phyloP scores from a whole-genome alignment of 805 yeast species.

The Candida takata region DNA sequence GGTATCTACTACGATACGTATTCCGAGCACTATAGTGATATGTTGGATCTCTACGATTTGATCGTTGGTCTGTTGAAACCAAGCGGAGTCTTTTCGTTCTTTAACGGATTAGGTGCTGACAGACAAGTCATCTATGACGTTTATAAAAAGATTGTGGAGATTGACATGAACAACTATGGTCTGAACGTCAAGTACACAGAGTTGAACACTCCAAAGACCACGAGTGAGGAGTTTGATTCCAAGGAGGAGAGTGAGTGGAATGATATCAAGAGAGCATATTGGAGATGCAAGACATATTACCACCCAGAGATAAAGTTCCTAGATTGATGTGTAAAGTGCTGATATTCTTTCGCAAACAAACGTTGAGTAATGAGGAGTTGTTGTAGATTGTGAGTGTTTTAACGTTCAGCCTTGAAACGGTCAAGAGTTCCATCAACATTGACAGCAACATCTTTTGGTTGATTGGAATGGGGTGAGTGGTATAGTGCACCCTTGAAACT shows the following conservation, averaged over 20 bases:
- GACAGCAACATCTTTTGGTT: too few species aligned
- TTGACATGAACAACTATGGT: conserved; percentile 78
- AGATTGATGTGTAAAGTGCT: background rate
- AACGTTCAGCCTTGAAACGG: too few species aligned
- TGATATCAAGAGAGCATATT: conserved; percentile 53
- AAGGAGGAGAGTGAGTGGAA: conserved; percentile 48
- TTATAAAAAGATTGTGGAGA: conserved; percentile 71
- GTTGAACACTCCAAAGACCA: conserved; percentile 38
- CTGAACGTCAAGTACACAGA: conserved; percentile 50
- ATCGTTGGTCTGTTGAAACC: conserved; percentile 79
- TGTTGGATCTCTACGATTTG: conserved; percentile 77
- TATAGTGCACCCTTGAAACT: too few species aligned
- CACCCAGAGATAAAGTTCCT: conserved; percentile 54
- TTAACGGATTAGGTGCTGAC: conserved; percentile 87
- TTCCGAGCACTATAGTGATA: conserved; percentile 84
- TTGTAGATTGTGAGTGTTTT: too few species aligned
- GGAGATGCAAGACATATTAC: conserved; percentile 62
- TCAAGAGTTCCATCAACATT: background rate
- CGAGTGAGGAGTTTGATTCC: conserved; percentile 28
- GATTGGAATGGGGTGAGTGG: too few species aligned
- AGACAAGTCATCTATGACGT: conserved; percentile 73
- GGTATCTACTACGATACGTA: conserved; percentile 94
- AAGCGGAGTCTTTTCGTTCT: conserved; percentile 80
- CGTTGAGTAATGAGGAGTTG: too few species aligned
- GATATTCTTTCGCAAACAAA: background rate